Evolutionary conservation across 2,329 filamentous ascomycete species (phyloP).

Genomic region (Cladosporium sp.): DNA sequence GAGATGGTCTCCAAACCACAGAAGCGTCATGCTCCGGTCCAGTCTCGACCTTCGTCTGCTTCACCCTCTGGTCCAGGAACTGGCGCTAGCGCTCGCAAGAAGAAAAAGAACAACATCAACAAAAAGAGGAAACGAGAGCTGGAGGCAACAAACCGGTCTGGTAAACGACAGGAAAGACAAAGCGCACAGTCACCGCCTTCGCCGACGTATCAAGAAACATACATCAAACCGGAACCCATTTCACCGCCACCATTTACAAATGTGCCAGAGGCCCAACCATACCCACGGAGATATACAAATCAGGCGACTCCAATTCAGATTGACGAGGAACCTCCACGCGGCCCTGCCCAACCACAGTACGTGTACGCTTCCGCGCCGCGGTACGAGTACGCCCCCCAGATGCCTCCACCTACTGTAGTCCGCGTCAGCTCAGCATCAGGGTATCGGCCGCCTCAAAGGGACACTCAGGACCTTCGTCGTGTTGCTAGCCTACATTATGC

Average conservation of each 20-base stretch:
- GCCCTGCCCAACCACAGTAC: slow-evolving; percentile 44
- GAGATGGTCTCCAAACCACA: slow-evolving; percentile 27
- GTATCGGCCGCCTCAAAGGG: slow-evolving; percentile 36
- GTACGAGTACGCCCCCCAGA: slow-evolving; percentile 2
- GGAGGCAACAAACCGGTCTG: slow-evolving; percentile 18
- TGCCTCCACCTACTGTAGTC: slow-evolving; percentile 34
- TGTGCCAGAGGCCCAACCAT: slow-evolving; percentile 34
- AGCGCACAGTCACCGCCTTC: slow-evolving; percentile 33
- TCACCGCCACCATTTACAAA: slow-evolving; percentile 55
- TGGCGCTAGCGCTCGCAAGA: slow-evolving; percentile 16
- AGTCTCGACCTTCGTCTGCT: slow-evolving; percentile 25
- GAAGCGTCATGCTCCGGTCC: slow-evolving; percentile 16
- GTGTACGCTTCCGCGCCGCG: slow-evolving; percentile 15
- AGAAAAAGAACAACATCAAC: slow-evolving; percentile 31
- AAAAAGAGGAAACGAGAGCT: slow-evolving; percentile 34
- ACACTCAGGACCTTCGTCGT: slow-evolving; percentile 44
- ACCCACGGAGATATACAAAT: slow-evolving; percentile 26
- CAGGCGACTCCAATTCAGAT: slow-evolving; percentile 17
- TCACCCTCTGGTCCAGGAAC: slow-evolving; percentile 23
- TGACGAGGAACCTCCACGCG: slow-evolving; percentile 37
- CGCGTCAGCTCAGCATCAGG: slow-evolving; percentile 35
- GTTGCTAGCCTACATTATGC: slow-evolving; percentile 47
- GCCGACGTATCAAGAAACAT: slow-evolving; percentile 38
- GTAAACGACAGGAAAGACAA: slow-evolving; percentile 30
- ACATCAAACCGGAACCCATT: slow-evolving; percentile 60